Evolutionary conservation across 768 basidiomycete species (phyloP), one percentile per base, ranked within the genome.

Genomic region (Sarcomyxa edulis): DNA sequence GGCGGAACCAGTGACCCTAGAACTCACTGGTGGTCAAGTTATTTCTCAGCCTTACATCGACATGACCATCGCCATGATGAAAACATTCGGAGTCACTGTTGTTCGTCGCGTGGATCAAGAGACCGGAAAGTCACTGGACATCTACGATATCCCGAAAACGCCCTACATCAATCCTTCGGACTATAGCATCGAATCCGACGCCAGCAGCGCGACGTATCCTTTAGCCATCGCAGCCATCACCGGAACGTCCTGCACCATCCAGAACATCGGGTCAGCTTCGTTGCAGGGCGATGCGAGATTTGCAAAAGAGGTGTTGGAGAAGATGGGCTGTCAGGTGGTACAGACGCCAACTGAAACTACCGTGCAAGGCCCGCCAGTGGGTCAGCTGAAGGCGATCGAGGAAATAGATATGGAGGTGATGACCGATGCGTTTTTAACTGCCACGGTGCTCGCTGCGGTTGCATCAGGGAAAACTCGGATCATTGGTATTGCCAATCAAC

Each of bases 21-120:
- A 96, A 62, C 76, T 99, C 45, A 85, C 78, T 0, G 96, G 95
- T 8, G 95, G 92, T 0, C 82, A 88, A 43, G 96, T 98, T 54
- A 97, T 99, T 56, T 96, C 92, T 5, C 95, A 98, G 63, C 93
- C 93, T 1, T 99, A 98, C 66, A 98, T 99, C 60, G 94, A 99
- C 65, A 97, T 98, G 96, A 98, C 96, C 7, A 85, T 96, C 49
- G 81, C 92, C 7, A 96, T 99, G 84, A 98, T 99, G 96, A 71
- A 71, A 45, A 78, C 84, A 6, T 99, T 99, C 56, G 95, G 93
- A 3, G 68, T 97, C 44, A 49, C 69, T 7, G 94, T 92, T 34
- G 61, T 64, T 12, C 77, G 95, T 32, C 71, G 84, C 42, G 56
- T 50, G 11, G 88, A 87, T 48, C 48, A 71, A 0, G 59, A 52